A percentile compares a stretch with the other conserved stretches of the same genome.
Conservation (phyloP, 148 eudicot species). For the Rhododendron williamsianum region DNA sequence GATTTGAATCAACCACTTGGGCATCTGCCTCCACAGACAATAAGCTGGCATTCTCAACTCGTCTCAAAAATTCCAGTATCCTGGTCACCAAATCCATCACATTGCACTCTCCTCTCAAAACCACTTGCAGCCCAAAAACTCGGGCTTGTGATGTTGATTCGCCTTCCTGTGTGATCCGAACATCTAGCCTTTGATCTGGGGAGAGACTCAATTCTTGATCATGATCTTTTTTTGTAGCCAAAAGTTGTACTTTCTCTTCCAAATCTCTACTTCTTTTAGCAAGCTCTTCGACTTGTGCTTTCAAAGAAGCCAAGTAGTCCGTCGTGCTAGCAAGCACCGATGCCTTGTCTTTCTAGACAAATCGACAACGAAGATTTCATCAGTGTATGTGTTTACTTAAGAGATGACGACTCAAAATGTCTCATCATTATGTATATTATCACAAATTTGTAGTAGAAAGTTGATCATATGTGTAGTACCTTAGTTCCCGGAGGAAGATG, state of each 20-base stretch:
- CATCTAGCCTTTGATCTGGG: slow-evolving; percentile 23
- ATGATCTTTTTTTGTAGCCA: background rate
- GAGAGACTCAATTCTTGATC: background rate
- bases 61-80: slow-evolving; percentile 50
- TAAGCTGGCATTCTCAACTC: slow-evolving; percentile 31
- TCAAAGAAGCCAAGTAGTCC: slow-evolving; percentile 54
- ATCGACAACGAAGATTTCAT: background rate
- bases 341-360: slow-evolving; percentile 75
- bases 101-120: slow-evolving; percentile 28
- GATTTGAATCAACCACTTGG: slow-evolving; percentile 18
- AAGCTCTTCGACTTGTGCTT: slow-evolving; percentile 55
- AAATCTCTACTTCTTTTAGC: slow-evolving; percentile 31
- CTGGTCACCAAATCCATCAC: slow-evolving; percentile 45
- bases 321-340: slow-evolving; percentile 56
- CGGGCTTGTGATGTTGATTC: slow-evolving; percentile 48
- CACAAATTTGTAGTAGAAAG: background rate
- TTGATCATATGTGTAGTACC: slow-evolving; percentile 30
- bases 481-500: slow-evolving; percentile 83
- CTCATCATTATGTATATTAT: no score
- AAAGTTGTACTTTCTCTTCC: slow-evolving; percentile 30
- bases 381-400: background rate
- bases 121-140: slow-evolving; percentile 46
- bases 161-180: slow-evolving; percentile 26
- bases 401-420: no score
- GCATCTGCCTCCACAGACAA: slow-evolving; percentile 48